Base-by-base conservation (phyloP, 352 stramenopile species). In the Pythium dissotocum region DNA sequence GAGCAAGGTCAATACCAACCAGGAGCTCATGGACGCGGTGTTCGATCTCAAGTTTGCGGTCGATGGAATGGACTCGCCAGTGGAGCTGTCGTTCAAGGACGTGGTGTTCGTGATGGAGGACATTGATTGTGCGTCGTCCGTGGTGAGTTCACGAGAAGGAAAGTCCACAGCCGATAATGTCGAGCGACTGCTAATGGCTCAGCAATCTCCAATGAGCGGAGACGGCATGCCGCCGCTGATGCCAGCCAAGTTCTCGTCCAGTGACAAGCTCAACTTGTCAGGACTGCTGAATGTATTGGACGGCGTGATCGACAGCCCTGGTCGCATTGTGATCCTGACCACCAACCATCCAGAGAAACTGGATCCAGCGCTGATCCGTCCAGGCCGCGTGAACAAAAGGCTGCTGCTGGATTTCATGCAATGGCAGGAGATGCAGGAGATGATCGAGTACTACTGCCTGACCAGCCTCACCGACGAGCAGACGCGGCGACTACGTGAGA, bases 381-480 rank as follows among this genome's bases (percentile, higher is more conserved):
- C 44, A 30, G 44, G 44, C 7, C 44, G 44, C n/a, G 44, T 52
- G 2, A 52, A 52, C 44, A 52, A 52, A 10, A 52, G 32, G 44
- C n/a, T 52, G 44, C 44, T 52, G 18, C 44, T 52, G 44, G n/a
- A 21, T 0, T 52, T 30, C n/a, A 52, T 52, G 44, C n/a, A 32
- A 18, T 21, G 16, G 18, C n/a, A 24, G 16, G 16, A 52, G 21
- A 24, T 52, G 44, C 44, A 30, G 18, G 16, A 52, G 16, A 52
- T 52, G 44, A 52, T 52, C 44, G 44, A 52, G 16, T 52, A 52
- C 18, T 52, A 52, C 44, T 92, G 76, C 56, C 52, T 53, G 24
- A 63, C 65, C 42, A 66, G 40, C 58, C 67, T 88, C 8, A 72
- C 69, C 3, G 14, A 16, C 28, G 28, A 70, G 18, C 70, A 86